Conservation (phyloP, 1,284 basidiomycete species). For the Pseudozyma hubeiensis region DNA sequence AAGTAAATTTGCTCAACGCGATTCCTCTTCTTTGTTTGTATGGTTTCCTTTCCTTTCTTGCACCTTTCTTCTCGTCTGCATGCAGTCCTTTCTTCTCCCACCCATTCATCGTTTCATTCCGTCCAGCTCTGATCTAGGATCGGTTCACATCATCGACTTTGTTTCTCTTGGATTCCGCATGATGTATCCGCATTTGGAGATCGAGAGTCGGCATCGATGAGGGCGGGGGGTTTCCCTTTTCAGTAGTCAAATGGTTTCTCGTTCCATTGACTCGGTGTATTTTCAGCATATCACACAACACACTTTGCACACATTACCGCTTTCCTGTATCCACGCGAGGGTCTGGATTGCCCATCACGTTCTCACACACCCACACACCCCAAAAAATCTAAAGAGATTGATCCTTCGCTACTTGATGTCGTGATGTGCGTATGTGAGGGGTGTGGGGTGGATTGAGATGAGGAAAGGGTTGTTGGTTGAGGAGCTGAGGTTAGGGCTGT, state of each 20-base stretch:
- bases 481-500: no score
- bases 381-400: slow-evolving; percentile 45
- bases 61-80: slow-evolving; percentile 13
- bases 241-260: neutral
- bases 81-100: slow-evolving; percentile 7
- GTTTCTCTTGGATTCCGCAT: slow-evolving; percentile 12
- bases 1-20: slow-evolving; percentile 75
- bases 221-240: slow-evolving; percentile 1
- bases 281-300: slow-evolving; percentile 33
- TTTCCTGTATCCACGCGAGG: neutral
- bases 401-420: slow-evolving; percentile 12
- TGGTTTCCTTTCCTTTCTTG: slow-evolving; percentile 10
- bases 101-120: neutral
- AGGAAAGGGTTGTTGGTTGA: no score
- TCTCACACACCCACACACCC: slow-evolving; percentile 12
- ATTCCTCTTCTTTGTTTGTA: neutral
- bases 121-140: neutral
- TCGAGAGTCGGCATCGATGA: slow-evolving; percentile 1
- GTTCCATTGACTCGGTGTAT: slow-evolving; percentile 21
- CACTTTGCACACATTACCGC: neutral
- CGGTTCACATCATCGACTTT: slow-evolving; percentile 6
- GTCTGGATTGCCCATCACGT: neutral
- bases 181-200: neutral
- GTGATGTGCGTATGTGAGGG: neutral
- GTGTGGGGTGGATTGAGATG: neutral